A percentile compares a stretch with the other conserved stretches of the same genome.
These are phyloP conservation scores for Aureobasidium melanogenum DNA, from an alignment of 2,329 filamentous ascomycete genomes.

Conservation along the genomic window DNA sequence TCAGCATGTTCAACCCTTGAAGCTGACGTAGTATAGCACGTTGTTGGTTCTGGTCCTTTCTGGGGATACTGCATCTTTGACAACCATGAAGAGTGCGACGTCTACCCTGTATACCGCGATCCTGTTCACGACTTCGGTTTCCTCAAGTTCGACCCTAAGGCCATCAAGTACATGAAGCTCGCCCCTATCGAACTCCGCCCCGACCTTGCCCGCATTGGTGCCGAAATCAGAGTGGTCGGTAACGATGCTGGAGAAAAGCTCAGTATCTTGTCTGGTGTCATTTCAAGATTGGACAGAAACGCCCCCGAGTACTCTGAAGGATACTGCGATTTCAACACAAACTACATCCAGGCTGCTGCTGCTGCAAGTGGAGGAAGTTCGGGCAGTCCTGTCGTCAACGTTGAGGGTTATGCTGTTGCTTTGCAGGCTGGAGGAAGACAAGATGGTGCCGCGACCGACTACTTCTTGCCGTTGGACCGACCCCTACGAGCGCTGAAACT, in stretches of 20 bases:
- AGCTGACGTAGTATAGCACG: conserved; percentile 46
- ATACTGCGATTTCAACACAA: conserved; percentile 93
- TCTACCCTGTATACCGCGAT: conserved; percentile 92
- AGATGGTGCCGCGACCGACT: conserved; percentile 93
- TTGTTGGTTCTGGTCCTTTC: conserved; percentile 90
- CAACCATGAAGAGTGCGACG: conserved; percentile 94
- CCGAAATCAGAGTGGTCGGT: conserved; percentile 92
- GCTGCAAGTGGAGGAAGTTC: conserved; percentile 95
- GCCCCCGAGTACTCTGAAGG: conserved; percentile 96
- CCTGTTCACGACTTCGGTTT: conserved; percentile 98
- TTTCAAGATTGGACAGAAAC: conserved; percentile 90
- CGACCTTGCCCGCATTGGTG: conserved; percentile 77
- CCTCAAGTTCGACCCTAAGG: conserved; percentile 87
- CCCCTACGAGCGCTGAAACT: conserved; percentile 80
- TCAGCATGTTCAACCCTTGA: not conserved
- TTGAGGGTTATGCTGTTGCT: conserved; percentile 84
- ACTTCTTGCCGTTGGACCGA: conserved; percentile 89
- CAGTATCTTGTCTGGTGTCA: conserved; percentile 94
- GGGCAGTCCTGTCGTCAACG: conserved; percentile 95
- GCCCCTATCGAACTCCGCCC: conserved; percentile 71
- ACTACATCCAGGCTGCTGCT: conserved; percentile 97
- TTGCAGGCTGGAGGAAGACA: conserved; percentile 88
- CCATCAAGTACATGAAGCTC: conserved; percentile 95
- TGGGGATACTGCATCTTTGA: conserved; percentile 98
- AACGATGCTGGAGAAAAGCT: conserved; percentile 98